Percentiles rank a stretch among this genome's conserved stretches.
Evolutionary conservation across 2,329 filamentous ascomycete species (phyloP).

Genomic region (Ophiostoma ips): DNA sequence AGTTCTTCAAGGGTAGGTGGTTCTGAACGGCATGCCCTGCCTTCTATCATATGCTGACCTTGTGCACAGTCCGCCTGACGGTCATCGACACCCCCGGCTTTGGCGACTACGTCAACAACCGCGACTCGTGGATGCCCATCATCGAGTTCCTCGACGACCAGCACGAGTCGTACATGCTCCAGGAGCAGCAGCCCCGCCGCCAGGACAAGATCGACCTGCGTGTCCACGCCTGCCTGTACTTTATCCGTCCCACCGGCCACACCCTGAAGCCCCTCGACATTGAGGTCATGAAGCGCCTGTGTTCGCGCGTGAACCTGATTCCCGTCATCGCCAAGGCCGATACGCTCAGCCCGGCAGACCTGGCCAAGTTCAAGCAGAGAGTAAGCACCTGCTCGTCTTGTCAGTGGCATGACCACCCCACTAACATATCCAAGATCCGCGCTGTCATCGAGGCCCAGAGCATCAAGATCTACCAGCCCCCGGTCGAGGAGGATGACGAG

Average conservation of each 20-base stretch:
- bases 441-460: conserved; percentile 94
- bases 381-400: conserved; percentile 28
- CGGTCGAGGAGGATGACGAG: conserved; percentile 96
- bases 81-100: conserved; percentile 99
- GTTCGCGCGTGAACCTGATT: conserved; percentile 95
- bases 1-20: conserved; percentile 94
- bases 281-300: conserved; percentile 98
- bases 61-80: conserved; percentile 69
- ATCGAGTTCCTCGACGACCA: conserved; percentile 99
- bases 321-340: conserved; percentile 98
- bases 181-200: conserved; percentile 97
- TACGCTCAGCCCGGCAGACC: conserved; percentile 82
- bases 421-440: conserved; percentile 56
- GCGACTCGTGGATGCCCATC: conserved; percentile 99
- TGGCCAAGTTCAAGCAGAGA: conserved; percentile 88
- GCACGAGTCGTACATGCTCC: conserved; percentile 99
- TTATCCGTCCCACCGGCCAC: conserved; percentile 96
- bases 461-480: conserved; percentile 99
- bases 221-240: conserved; percentile 97
- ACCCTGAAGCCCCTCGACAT: conserved; percentile 97
- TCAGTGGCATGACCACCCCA: no score
- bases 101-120: conserved; percentile 99
- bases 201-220: conserved; percentile 98
- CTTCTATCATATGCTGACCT: neutral
- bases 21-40: neutral